Conservation (phyloP, 2,329 filamentous ascomycete species). For the Clonostachys rhizophaga region DNA sequence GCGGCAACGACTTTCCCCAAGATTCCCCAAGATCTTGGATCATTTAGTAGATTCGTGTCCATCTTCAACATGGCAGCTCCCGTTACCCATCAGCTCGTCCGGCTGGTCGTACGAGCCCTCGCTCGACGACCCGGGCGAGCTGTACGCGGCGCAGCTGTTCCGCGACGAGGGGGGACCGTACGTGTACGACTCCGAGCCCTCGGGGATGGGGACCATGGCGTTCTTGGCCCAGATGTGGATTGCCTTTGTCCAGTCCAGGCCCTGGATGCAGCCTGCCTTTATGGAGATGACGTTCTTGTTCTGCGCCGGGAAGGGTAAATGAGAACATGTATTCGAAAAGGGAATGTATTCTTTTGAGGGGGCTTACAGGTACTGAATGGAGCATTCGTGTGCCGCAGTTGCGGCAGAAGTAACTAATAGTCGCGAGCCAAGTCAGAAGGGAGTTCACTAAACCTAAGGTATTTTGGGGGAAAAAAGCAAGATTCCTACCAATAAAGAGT, state of each 20-base stretch:
- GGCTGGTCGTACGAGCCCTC: slow-evolving; percentile 46
- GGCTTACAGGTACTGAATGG: slow-evolving; percentile 51
- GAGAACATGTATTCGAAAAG: neutral
- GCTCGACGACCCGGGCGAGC: slow-evolving; percentile 4
- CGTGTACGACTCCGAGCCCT: slow-evolving; percentile 52
- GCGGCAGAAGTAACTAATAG: slow-evolving; percentile 57
- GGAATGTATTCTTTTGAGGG: neutral
- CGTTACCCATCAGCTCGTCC: slow-evolving; percentile 24
- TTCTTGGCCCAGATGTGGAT: slow-evolving; percentile 66
- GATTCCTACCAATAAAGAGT: slow-evolving; percentile 49
- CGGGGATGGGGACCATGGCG: slow-evolving; percentile 65
- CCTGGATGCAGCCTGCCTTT: slow-evolving; percentile 63
- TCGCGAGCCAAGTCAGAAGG: too few species aligned
- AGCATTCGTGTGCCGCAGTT: slow-evolving; percentile 62
- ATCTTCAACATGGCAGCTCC: slow-evolving; percentile 11
- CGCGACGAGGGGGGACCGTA: slow-evolving; percentile 22
- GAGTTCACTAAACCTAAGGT: too few species aligned
- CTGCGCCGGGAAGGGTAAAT: slow-evolving; percentile 16
- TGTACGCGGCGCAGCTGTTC: too few species aligned
- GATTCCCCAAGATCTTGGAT: too few species aligned
- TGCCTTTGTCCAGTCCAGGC: slow-evolving; percentile 53
- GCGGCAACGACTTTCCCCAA: too few species aligned
- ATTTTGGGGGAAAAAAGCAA: too few species aligned
- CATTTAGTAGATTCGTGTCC: too few species aligned
- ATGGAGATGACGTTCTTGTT: slow-evolving; percentile 57